Evolutionary conservation across 768 basidiomycete species (phyloP), one percentile per base, ranked within the genome.

Genomic region (Tephrocybe sp.): DNA sequence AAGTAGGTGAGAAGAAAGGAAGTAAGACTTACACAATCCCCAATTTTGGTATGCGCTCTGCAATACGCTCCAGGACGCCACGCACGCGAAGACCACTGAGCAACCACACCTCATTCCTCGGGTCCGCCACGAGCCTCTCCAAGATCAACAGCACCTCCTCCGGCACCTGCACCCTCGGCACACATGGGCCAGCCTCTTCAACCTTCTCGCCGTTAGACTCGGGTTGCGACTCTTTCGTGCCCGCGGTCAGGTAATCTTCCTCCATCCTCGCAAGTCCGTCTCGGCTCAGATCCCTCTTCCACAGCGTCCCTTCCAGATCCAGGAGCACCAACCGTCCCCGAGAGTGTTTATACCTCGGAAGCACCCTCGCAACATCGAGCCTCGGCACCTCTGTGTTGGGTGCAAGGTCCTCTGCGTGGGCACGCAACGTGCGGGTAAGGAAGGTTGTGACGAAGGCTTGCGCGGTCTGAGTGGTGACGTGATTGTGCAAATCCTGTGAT

Each of bases 391-490:
- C 65, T 33, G 63, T 48, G 17, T 66, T 63, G 26, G 65, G 51
- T 20, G 66, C 65, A 51, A 74, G 73, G 40, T 63, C 63, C 54
- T 91, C 88, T 9, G 81, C 79, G 62, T 89, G 78, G 26, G 86
- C 83, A 41, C 89, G 85, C 23, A 90, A 62, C 59, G 82, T 84
- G 14, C 90, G 80, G 4, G 79, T 85, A 55, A 93, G 79, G 81
- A 93, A 93, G 3, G 83, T 79, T 3, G 77, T 88, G 36, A 86
- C 85, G 65, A 93, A 94, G 0, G 86, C 76, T 60, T 94, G 92
- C 0, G 92, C 90, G 0, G 88, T 92, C 64, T 94, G 93, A 0
- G 88, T 88, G 11, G 83, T 83, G 45, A 94, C 92, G 57, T 94
- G 92, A 54, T 80, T 83, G 65, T 93, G 89, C 0, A 94, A 73